A percentile compares a stretch with the other conserved stretches of the same genome.
Evolutionary conservation across 306 rosid species (phyloP).

Genomic region (Corylus heterophylla): DNA sequence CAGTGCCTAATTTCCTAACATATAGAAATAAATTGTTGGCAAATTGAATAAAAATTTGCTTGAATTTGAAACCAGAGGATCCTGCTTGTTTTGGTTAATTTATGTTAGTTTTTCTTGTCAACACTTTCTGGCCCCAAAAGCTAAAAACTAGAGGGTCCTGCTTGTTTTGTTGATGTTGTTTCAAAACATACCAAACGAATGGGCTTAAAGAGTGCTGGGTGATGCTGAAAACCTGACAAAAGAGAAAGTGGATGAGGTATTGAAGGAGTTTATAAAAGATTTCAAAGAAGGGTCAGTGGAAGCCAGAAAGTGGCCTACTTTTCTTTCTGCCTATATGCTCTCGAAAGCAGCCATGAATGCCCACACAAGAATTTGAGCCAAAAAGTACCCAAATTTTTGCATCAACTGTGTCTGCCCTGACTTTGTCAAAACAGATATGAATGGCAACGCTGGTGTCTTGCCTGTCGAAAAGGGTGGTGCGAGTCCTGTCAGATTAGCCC

Average conservation of each 20-base stretch:
- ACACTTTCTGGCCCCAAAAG: not conserved
- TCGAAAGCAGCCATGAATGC: constrained; percentile 56
- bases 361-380: constrained; percentile 47
- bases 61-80: not conserved
- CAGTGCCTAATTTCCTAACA: not conserved
- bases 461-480: constrained; percentile 55
- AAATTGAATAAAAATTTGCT: not conserved
- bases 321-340: constrained; percentile 24
- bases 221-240: constrained; percentile 45
- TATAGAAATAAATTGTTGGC: not conserved
- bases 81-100: not conserved
- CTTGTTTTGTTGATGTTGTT: not conserved
- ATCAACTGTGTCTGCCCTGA: constrained; percentile 48
- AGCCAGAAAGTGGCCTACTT: constrained; percentile 46
- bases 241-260: constrained; percentile 41
- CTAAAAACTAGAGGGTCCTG: not conserved
- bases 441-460: constrained; percentile 30
- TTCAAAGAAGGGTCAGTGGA: constrained; percentile 38
- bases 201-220: constrained; percentile 36
- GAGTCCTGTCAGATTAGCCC: constrained; percentile 51
- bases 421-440: constrained; percentile 42
- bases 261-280: constrained; percentile 40
- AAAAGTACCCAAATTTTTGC: constrained; percentile 33
- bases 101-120: not conserved
- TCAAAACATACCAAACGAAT: constrained; percentile 38